phyloP scores from a whole-genome alignment of 306 rosid genomes.

The Castanea sativa region DNA sequence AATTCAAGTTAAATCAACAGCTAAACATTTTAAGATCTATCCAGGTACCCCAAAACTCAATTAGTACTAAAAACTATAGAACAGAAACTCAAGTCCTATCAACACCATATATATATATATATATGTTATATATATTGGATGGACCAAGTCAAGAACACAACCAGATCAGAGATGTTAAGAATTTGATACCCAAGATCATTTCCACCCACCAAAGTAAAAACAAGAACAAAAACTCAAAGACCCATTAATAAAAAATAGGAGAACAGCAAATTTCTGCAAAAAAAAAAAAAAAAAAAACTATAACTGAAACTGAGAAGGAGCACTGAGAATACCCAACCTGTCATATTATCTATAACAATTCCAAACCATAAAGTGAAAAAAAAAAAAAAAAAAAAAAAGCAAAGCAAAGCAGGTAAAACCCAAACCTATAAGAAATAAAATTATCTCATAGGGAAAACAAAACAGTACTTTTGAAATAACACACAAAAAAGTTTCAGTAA shows the following conservation, averaged over 20 bases:
- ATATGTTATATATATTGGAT: background rate
- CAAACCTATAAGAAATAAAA: background rate
- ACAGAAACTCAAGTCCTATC: background rate
- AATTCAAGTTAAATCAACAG: background rate
- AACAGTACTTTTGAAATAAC: background rate
- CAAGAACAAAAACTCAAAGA: background rate
- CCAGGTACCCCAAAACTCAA: background rate
- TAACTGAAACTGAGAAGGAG: background rate
- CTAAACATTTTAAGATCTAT: background rate
- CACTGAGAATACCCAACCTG: background rate
- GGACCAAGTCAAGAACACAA: background rate
- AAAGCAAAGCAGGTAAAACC: too few relatives aligned
- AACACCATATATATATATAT: background rate
- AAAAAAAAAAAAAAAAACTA: too few relatives aligned
- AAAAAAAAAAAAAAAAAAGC: background rate
- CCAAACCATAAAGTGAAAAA: background rate
- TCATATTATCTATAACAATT: background rate
- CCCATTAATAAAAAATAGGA: background rate
- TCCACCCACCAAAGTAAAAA: background rate
- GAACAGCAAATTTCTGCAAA: background rate
- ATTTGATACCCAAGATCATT: background rate
- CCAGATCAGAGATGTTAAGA: background rate
- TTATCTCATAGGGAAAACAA: background rate
- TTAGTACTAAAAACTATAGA: background rate
- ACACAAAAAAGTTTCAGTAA: background rate